Base-by-base conservation (phyloP, 495 filamentous ascomycete genomes). In the Penicillium alfredii region DNA sequence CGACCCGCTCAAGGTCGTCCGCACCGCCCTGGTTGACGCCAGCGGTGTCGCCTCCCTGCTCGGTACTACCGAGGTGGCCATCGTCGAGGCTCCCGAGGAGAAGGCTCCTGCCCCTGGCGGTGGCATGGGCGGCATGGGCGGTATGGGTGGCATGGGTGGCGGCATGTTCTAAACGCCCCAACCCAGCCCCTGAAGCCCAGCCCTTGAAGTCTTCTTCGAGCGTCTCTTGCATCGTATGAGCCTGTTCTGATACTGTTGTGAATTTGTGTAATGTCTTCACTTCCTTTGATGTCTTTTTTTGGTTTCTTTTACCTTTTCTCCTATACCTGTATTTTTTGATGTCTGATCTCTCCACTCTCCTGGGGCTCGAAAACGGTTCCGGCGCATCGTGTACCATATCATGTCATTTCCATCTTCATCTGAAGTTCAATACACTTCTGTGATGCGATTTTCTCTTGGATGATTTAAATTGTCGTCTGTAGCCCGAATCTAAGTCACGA, bases 1-100 rank as follows among this genome's bases (percentile, higher is more conserved):
- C 51, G 92, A 98, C 58, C 92, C 92, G 30, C 81, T 98, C 75
- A 98, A 98, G 84, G 92, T 98, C 45, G 92, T 98, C 55, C 87
- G 92, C 49, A 98, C 90, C 43, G 87, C 84, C 37, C 78, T 98
- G 22, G 76, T 89, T 56, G 92, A 98, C 63, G 92, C 92, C 55
- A 86, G 81, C 62, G 92, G 92, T 71, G 92, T 98, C 50, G 90
- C 92, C 26, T 96, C 89, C 35, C 78, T 98, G 38, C 84, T 98
- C 45, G 92, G 92, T 64, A 98, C 92, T 50, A 98, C 93, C 45
- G 92, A 98, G 68, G 90, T 95, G 42, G 88, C 90, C 35, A 89
- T 98, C 44, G 87, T 94, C 36, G 92, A 98, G 67, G 92, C 93
- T 36, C 76, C 84, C 32, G 93, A 95, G 60, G 88, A 94, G 64